Base-by-base conservation (phyloP, 1,139 yeast genomes). In the Magnusiomyces tetraspermus region DNA sequence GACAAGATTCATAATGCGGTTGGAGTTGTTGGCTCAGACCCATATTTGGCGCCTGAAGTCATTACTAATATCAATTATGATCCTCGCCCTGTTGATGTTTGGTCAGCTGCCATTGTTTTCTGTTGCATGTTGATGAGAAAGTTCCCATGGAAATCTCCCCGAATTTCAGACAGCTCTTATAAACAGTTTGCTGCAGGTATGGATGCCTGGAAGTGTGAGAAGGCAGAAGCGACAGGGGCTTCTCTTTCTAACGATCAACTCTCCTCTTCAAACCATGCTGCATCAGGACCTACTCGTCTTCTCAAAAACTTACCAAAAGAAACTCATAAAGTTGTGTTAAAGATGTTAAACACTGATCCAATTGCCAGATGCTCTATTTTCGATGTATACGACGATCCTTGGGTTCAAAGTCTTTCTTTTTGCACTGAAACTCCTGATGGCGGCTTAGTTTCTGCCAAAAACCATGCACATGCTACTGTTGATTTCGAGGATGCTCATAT, bases 81-180 rank as follows among this genome's bases (percentile, higher is more conserved):
- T 67, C 96, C 97, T 19, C 78, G 95, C 58, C 94, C 95, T 8
- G 95, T 90, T 21, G 97, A 90, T 69, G 85, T 90, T 37, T 90
- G 97, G 97, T 86, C 96, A 10, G 82, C 83, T 26, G 97, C 96
- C 17, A 88, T 90, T 55, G 87, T 90, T 46, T 87, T 85, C 67
- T 88, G 96, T 63, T 90, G 97, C 72, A 89, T 90, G 96, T 83
- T 89, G 62, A 75, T 90, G 69, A 84, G 90, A 67, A 85, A 90
- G 68, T 90, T 90, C 70, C 97, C 97, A 11, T 89, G 97, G 97
- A 89, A 88, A 67, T 89, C 90, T 11, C 97, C 97, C n/a, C 85
- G 88, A 63, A 71, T 83, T 55, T 74, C 83, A 42, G 97, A 90
- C 68, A 81, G 84, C 60, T 85, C 95, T 57, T 90, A 88, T 70